Evolutionary conservation across 2,329 filamentous ascomycete species (phyloP).

Genomic region (Rosellinia necatrix): DNA sequence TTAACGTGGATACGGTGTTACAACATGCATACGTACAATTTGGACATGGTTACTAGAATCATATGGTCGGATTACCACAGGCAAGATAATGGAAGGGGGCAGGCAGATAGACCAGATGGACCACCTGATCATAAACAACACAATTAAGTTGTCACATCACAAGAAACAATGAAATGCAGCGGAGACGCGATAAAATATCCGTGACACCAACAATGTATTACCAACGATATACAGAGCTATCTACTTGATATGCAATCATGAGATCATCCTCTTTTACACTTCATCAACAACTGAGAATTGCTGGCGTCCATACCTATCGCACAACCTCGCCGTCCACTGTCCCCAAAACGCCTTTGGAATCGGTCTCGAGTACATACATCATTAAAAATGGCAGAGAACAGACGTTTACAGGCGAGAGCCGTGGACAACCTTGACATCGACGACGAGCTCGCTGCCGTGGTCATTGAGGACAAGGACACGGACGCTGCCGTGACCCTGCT

Average conservation of each 20-base stretch:
- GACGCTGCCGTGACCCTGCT: slow-evolving; percentile 89
- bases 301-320: slow-evolving; percentile 30
- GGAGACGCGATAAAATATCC: no score
- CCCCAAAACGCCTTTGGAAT: slow-evolving; percentile 29
- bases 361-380: slow-evolving; percentile 39
- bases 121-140: no score
- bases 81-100: no score
- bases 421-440: slow-evolving; percentile 99
- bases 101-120: no score
- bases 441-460: slow-evolving; percentile 88
- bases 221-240: slow-evolving; percentile 50
- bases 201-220: slow-evolving; percentile 37
- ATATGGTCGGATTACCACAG: no score
- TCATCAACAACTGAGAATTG: slow-evolving; percentile 31
- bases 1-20: no score
- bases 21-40: no score
- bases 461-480: slow-evolving; percentile 96
- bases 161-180: no score
- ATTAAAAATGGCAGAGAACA: slow-evolving; percentile 23
- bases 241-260: slow-evolving; percentile 47
- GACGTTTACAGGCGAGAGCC: slow-evolving; percentile 65
- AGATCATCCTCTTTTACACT: slow-evolving; percentile 41
- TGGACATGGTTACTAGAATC: no score
- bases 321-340: slow-evolving; percentile 32
- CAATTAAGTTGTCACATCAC: neutral